These are phyloP conservation scores for Cladosporium velox DNA, from an alignment of 2,329 filamentous ascomycete species.

Conservation along the genomic window DNA sequence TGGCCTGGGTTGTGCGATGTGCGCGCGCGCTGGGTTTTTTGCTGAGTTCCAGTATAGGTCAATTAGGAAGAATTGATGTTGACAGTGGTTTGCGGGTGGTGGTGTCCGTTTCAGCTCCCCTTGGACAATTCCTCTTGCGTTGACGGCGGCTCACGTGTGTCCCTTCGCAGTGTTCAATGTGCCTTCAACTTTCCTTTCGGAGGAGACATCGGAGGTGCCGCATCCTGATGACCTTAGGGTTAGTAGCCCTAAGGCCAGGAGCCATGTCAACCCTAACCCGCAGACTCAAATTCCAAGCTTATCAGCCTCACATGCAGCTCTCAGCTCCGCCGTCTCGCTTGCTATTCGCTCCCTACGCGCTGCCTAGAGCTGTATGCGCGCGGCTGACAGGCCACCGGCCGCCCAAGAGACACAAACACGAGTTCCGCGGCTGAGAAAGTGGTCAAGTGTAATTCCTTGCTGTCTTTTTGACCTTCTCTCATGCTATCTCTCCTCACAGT, in stretches of 20 bases:
- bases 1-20: slow-evolving; percentile 12
- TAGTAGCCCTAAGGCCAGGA: neutral
- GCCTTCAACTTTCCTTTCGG: slow-evolving; percentile 15
- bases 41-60: no score
- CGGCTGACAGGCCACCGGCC: slow-evolving; percentile 11
- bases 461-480: neutral
- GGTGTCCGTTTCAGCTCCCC: neutral
- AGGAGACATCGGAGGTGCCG: slow-evolving; percentile 12
- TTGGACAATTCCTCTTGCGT: neutral
- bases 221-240: neutral
- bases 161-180: neutral
- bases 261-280: neutral
- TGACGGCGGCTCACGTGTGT: slow-evolving; percentile 5
- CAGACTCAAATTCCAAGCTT: neutral
- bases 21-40: slow-evolving; percentile 11
- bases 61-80: neutral
- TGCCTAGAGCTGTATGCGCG: slow-evolving; percentile 18
- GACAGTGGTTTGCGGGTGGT: neutral
- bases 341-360: slow-evolving; percentile 20
- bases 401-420: neutral
- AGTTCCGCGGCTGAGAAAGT: slow-evolving; percentile 4
- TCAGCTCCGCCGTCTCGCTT: neutral
- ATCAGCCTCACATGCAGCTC: neutral
- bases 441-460: neutral
- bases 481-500: slow-evolving; percentile 20